Conservation (phyloP, 106 monocot genomes). For the Dioscorea alata region DNA sequence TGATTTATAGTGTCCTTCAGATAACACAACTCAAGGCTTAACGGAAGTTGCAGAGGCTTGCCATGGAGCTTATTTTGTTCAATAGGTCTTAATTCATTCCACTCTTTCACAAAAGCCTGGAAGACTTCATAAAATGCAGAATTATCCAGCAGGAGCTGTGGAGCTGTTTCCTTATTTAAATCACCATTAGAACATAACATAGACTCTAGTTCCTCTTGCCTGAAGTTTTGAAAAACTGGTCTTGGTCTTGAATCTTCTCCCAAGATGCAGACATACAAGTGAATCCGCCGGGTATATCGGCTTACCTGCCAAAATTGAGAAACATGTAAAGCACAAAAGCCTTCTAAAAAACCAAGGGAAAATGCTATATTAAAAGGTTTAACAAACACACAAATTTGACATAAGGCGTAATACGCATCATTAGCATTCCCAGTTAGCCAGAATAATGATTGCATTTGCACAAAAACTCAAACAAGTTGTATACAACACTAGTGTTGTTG, state of each 20-base stretch:
- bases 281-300: constrained; percentile 76
- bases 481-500: too few relatives aligned
- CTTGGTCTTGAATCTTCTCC: constrained; percentile 67
- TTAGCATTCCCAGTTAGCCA: too few relatives aligned
- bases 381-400: too few relatives aligned
- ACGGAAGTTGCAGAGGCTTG: constrained; percentile 89
- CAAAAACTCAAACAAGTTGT: too few relatives aligned
- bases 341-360: too few relatives aligned
- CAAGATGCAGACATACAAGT: constrained; percentile 72
- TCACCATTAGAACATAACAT: constrained; percentile 15
- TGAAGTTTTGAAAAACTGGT: constrained; percentile 78
- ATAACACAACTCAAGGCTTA: constrained; percentile 74
- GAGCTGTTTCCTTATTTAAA: constrained; percentile 13
- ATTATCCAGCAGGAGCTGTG: constrained; percentile 36
- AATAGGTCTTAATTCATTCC: constrained; percentile 78
- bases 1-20: constrained; percentile 76
- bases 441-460: too few relatives aligned
- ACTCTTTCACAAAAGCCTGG: constrained; percentile 62
- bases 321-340: neutral
- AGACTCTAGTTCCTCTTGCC: constrained; percentile 69
- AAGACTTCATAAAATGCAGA: constrained; percentile 43
- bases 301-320: constrained; percentile 52
- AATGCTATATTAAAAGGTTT: too few relatives aligned
- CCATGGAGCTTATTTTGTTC: constrained; percentile 77
- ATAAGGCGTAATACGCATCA: too few relatives aligned